These are phyloP conservation scores for Ophiocordyceps australis DNA, from an alignment of 2,329 filamentous ascomycete species.

Conservation along the genomic window DNA sequence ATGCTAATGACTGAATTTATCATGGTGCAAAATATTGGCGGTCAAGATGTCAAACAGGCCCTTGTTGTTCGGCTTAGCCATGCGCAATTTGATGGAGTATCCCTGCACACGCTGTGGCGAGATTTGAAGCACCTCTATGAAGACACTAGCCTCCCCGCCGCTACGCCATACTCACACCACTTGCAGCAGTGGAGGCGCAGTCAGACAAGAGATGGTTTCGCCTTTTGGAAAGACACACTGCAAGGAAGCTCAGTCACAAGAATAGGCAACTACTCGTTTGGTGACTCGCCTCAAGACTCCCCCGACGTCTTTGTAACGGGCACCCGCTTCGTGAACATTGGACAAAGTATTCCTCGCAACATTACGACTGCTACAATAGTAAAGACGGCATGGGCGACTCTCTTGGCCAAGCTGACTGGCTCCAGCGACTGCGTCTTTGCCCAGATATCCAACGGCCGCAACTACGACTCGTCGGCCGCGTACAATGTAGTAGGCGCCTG, in stretches of 20 bases:
- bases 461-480: slow-evolving; percentile 11
- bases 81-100: slow-evolving; percentile 27
- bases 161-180: slow-evolving; percentile 1
- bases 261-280: slow-evolving; percentile 1
- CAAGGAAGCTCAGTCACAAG: not conserved
- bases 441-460: slow-evolving; percentile 20
- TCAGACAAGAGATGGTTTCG: slow-evolving; percentile 1
- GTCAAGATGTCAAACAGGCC: slow-evolving; percentile 2
- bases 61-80: slow-evolving; percentile 18
- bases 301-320: slow-evolving; percentile 1
- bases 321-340: slow-evolving; percentile 1
- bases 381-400: slow-evolving; percentile 24
- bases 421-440: slow-evolving; percentile 20
- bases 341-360: slow-evolving; percentile 4
- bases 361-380: slow-evolving; percentile 18
- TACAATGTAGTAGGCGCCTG: slow-evolving; percentile 21
- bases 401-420: slow-evolving; percentile 16
- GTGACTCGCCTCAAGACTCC: not conserved
- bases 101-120: slow-evolving; percentile 17
- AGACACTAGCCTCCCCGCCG: slow-evolving; percentile 2
- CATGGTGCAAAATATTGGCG: not conserved
- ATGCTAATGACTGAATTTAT: slow-evolving; percentile 1
- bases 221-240: slow-evolving; percentile 1
- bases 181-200: slow-evolving; percentile 1
- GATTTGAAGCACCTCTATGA: slow-evolving; percentile 18